Base-by-base conservation (phyloP, 139 green algal genomes). In the Nannochloris sp. region DNA sequence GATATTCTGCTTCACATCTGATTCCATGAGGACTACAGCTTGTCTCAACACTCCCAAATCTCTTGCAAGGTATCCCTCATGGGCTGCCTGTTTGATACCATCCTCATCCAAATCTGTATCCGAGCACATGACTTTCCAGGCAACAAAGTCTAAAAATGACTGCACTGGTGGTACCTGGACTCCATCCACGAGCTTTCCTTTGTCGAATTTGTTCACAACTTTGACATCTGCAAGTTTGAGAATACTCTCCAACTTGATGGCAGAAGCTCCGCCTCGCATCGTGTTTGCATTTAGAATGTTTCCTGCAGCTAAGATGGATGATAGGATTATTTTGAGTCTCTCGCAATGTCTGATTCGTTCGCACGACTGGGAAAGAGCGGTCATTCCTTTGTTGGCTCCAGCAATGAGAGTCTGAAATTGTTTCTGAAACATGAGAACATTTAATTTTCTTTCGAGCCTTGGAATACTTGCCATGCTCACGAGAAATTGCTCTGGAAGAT, bases 401-500 rank as follows among this genome's bases (percentile, higher is more conserved):
- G 16, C 40, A 34, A 63, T 61, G 34, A 79, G 57, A 2, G 12
- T 66, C 8, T 18, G 36, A 34, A 73, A 85, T 31, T 81, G 72
- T 4, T 40, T 60, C n/a, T 29, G 29, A 61, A 82, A 81, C 18
- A 80, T 57, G 1, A 80, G 53, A 1, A 67, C 66, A 4, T 44
- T n/a, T 24, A 72, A 37, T 43, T 88, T 88, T 36, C 64, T 48
- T 15, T 59, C 50, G 15, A 88, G 72, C 37, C 81, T 75, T 5
- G 81, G 80, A 14, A 88, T 59, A 14, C n/a, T 44, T 16, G 71
- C 48, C 72, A 88, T 77, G 29, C 55, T 51, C 14, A 66, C 48
- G 59, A 88, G 55, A 53, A 88, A 88, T 46, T 76, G 67, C 67
- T 88, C 81, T 7, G 81, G 80, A 3, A 72, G 61, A 2, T 60